Conservation (phyloP, 2,329 filamentous ascomycete species). For the Stachybotrys elegans region DNA sequence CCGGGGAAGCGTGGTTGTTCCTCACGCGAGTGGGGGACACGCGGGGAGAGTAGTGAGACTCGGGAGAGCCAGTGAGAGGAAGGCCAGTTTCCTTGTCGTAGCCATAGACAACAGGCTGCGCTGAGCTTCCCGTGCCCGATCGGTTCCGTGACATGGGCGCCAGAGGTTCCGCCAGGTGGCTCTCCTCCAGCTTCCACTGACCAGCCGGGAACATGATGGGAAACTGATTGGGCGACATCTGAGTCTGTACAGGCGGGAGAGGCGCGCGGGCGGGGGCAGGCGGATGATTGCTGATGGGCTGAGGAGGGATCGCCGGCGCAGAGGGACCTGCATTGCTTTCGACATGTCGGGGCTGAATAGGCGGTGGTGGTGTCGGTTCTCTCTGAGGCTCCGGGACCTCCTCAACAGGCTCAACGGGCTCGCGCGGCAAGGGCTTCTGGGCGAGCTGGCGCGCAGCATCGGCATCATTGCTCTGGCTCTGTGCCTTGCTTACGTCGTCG, state of each 20-base stretch:
- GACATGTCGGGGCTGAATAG: no score
- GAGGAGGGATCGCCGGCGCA: no score
- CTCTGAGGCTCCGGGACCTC: not conserved
- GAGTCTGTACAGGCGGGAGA: slow-evolving; percentile 7
- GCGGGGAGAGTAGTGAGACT: slow-evolving; percentile 5
- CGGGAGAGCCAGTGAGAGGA: slow-evolving; percentile 1
- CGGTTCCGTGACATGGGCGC: slow-evolving; percentile 27
- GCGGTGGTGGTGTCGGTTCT: not conserved
- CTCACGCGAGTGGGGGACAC: slow-evolving; percentile 1
- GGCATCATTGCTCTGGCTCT: no score
- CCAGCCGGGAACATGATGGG: slow-evolving; percentile 37
- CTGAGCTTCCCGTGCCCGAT: slow-evolving; percentile 23
- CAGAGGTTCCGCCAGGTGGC: slow-evolving; percentile 47
- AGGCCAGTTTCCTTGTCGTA: slow-evolving; percentile 50
- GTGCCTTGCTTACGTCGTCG: not conserved
- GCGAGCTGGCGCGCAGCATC: no score
- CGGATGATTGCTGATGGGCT: not conserved
- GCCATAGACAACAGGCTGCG: slow-evolving; percentile 27
- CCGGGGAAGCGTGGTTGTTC: slow-evolving; percentile 5
- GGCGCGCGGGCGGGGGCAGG: slow-evolving; percentile 7
- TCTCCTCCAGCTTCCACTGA: slow-evolving; percentile 51
- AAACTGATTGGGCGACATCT: slow-evolving; percentile 15
- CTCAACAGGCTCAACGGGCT: not conserved
- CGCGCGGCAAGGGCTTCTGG: no score
- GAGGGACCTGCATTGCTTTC: no score